Evolutionary conservation across 2,329 filamentous ascomycete species (phyloP), one percentile per base, ranked within the genome.

Genomic region (Lachnellula suecica): DNA sequence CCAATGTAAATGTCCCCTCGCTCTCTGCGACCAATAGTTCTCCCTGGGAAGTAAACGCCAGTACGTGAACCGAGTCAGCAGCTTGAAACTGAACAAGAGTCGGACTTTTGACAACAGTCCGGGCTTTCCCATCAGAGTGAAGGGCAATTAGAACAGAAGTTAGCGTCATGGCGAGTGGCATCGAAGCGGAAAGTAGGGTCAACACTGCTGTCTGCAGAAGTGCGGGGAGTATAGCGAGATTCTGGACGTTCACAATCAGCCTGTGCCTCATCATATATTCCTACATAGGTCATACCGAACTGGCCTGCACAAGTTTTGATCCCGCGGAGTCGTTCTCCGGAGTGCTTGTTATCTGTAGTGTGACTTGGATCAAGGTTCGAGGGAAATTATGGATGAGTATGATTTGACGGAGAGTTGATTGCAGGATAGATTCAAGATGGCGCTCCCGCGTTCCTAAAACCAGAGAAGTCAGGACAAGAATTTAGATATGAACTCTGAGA

Each of bases 11-110:
- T 3, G 73, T 72, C 1, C 93, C 93, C 63, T 93, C 84, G 64
- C 91, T 96, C 71, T 96, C 89, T 29, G 82, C 85, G 38, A 96
- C 71, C 20, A 97, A 72, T 47, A 96, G 73, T 53, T 89, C 84
- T 8, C 86, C 82, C 47, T 83, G 76, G 1, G 85, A 84, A n/a
- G 86, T 87, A 68, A 94, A 96, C 5, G 85, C 87, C 52, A 97
- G 78, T n/a, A 88, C 89, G 67, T 97, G 93, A 20, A 89, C 72
- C 4, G 91, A 95, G 50, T 74, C 77, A 10, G 88, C 85, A 42
- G 74, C 72, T 58, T 83, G 76, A 42, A 85, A 76, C 54, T 88
- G 78, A 20, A 80, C 74, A 5, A 83, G 76, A 4, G 81, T 82
- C 6, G 91, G 91, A 49, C 86, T 79, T 24, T 75, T 70, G 25